Percentiles rank a stretch among this genome's conserved stretches.
phyloP scores from a whole-genome alignment of 2,329 filamentous ascomycete species.

The Claviceps monticola region DNA sequence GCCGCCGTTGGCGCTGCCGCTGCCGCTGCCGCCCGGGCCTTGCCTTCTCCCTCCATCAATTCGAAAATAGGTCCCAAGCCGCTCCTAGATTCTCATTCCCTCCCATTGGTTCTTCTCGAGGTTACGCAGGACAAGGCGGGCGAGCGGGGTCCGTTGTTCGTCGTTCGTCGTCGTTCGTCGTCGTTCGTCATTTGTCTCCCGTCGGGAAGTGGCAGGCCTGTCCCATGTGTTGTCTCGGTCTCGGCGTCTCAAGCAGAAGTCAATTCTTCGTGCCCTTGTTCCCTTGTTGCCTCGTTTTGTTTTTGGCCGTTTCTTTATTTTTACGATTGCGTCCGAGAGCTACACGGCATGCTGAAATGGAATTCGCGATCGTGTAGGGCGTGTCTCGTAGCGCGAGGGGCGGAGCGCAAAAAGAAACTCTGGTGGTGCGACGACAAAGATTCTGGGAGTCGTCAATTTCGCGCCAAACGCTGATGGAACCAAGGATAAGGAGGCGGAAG shows the following conservation, averaged over 20 bases:
- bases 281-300: too few relatives aligned
- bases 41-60: conserved; percentile 18
- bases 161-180: conserved; percentile 17
- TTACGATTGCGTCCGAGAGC: conserved; percentile 1
- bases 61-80: conserved; percentile 14
- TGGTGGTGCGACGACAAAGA: too few relatives aligned
- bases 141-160: conserved; percentile 11
- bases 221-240: neutral
- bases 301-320: neutral
- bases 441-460: too few relatives aligned
- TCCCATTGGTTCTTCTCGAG: conserved; percentile 16
- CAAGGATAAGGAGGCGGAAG: too few relatives aligned
- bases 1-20: neutral
- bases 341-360: conserved; percentile 5
- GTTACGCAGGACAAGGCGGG: conserved; percentile 18
- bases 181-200: conserved; percentile 17
- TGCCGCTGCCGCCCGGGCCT: conserved; percentile 9
- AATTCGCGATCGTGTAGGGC: neutral
- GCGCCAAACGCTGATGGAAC: too few relatives aligned
- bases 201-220: conserved; percentile 16
- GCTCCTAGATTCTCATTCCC: conserved; percentile 14
- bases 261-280: too few relatives aligned
- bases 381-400: neutral
- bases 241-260: too few relatives aligned
- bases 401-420: neutral